Percentiles rank a stretch among this genome's conserved stretches.
Evolutionary conservation across 192 early-diverging fungal species (phyloP).

Genomic region (Umbelopsis sp.): DNA sequence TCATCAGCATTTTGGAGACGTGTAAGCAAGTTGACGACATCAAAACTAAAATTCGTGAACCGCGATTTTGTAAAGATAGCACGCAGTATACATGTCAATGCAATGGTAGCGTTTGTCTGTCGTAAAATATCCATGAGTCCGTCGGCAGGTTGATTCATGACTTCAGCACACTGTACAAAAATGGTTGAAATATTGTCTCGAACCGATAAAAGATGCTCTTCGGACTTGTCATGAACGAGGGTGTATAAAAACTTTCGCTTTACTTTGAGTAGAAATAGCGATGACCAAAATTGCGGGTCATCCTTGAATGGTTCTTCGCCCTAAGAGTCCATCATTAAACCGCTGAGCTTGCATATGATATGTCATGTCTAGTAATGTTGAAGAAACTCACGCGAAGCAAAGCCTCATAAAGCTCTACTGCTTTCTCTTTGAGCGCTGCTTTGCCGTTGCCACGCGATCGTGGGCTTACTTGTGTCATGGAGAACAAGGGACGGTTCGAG

Average conservation of each 20-base stretch:
- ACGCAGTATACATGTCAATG: constrained; percentile 37
- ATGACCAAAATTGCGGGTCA: constrained; percentile 48
- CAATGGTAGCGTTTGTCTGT: constrained; percentile 35
- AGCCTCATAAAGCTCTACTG: constrained; percentile 44
- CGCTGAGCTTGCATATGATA: background rate
- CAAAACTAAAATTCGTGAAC: constrained; percentile 57
- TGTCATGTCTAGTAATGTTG: background rate
- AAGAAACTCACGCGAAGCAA: constrained; percentile 2
- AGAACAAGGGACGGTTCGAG: background rate
- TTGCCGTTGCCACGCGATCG: constrained; percentile 21
- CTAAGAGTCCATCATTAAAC: constrained; percentile 22
- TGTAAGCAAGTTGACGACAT: constrained; percentile 53
- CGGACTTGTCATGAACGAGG: constrained; percentile 38
- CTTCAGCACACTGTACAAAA: constrained; percentile 45
- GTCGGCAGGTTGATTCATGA: constrained; percentile 31
- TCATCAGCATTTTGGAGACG: constrained; percentile 39
- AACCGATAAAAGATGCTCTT: constrained; percentile 46
- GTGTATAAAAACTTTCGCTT: constrained; percentile 40
- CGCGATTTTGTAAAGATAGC: constrained; percentile 52
- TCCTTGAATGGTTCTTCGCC: constrained; percentile 48
- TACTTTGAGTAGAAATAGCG: constrained; percentile 50
- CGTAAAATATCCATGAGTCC: constrained; percentile 5
- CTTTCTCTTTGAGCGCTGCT: constrained; percentile 45
- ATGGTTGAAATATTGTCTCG: constrained; percentile 43
- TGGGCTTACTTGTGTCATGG: constrained; percentile 8